Base-by-base conservation (phyloP, 2,329 filamentous ascomycete species). In the Aureobasidium mangrovei region DNA sequence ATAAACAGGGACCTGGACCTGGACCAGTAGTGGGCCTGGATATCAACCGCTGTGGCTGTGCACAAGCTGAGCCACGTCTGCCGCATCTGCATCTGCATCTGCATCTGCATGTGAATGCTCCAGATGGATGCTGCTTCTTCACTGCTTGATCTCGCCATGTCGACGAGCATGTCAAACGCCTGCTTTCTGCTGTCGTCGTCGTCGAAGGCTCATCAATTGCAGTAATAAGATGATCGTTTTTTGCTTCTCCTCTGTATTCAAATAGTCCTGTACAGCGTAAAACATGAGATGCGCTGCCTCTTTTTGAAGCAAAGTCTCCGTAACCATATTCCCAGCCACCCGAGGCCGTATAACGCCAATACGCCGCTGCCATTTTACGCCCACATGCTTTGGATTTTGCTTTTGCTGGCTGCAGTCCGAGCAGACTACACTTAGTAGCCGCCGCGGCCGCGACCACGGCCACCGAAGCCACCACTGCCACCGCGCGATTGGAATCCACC, bases 401-500 rank as follows among this genome's bases (percentile, higher is more conserved):
- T 53, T 10, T 40, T 10, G 4, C n/a, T 26, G 47, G 41, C 24
- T 51, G 27, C 27, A 51, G 29, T 7, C 9, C 12, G 43, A 41
- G 4, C 8, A 26, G 39, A n/a, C 39, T 32, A 47, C 12, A 3
- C 28, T 47, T 42, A 54, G 52, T 47, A 54, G 26, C 52, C 52
- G 4, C 52, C 43, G 1, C 52, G 36, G 2, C 52, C 42, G 41
- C 51, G 33, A 24, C 46, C 46, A 18, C 18, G 18, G 18, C 32
- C 7, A 28, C 41, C 41, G n/a, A n/a, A 38, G 7, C 55, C 55
- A 28, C 57, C 52, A 35, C 55, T 38, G 5, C 53, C 31, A 28
- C 55, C 27, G 24, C 55, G 49, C 51, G 31, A 44, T 7, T 40
- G 51, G 53, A 27, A 56, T 65, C 74, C 49, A 78, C 82, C 72